A percentile compares a stretch with the other conserved stretches of the same genome.
Conservation (phyloP, 1,139 yeast genomes). For the Saccharomycopsis crataegensis region DNA sequence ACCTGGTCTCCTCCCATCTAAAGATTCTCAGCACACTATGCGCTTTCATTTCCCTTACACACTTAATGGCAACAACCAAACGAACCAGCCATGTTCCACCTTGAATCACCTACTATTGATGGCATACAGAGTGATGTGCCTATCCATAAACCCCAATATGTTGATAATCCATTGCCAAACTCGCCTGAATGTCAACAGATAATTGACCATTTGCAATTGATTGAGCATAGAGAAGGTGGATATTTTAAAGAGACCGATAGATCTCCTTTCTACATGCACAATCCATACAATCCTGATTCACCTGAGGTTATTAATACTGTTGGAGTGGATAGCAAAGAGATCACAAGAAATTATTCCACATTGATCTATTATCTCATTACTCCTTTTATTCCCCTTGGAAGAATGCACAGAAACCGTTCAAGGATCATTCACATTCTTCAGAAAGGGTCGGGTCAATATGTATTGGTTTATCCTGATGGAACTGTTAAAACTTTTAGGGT, state of each 20-base stretch:
- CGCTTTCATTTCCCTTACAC: too few relatives aligned
- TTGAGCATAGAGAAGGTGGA: slow-evolving; percentile 43
- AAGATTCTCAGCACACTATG: too few relatives aligned
- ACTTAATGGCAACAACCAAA: too few relatives aligned
- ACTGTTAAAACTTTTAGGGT: slow-evolving; percentile 37
- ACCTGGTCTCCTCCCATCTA: too few relatives aligned
- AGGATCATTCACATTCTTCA: slow-evolving; percentile 44
- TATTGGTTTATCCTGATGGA: slow-evolving; percentile 40
- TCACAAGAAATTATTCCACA: slow-evolving; percentile 35
- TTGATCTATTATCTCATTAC: slow-evolving; percentile 41
- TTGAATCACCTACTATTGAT: slow-evolving; percentile 6
- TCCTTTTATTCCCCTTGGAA: slow-evolving; percentile 39
- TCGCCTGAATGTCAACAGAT: slow-evolving; percentile 23
- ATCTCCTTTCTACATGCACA: slow-evolving; percentile 33
- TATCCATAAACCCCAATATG: neutral
- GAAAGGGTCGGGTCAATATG: slow-evolving; percentile 43
- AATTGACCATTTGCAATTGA: slow-evolving; percentile 28
- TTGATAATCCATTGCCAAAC: slow-evolving; percentile 4
- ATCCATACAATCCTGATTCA: slow-evolving; percentile 27
- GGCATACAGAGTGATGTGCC: neutral
- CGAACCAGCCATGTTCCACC: too few relatives aligned
- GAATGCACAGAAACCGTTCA: slow-evolving; percentile 39
- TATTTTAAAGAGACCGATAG: slow-evolving; percentile 45
- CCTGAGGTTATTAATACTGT: neutral
- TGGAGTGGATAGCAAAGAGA: slow-evolving; percentile 4